These are phyloP conservation scores for Babesia divergens DNA, from an alignment of 169 alveolate species.

Conservation along the genomic window DNA sequence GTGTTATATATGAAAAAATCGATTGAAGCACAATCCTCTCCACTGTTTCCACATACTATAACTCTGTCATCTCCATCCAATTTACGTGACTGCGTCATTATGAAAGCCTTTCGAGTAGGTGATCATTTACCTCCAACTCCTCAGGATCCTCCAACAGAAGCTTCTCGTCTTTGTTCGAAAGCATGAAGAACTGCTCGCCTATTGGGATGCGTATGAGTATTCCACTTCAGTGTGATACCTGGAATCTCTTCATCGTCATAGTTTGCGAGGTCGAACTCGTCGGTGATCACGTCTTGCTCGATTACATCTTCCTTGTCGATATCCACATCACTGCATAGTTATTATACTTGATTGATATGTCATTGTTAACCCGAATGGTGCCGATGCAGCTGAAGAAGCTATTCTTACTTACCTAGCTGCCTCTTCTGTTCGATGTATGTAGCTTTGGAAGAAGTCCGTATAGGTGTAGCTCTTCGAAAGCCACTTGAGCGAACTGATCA, in stretches of 20 bases:
- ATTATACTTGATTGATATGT: not conserved
- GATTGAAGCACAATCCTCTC: conserved; percentile 50
- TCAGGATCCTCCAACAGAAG: conserved; percentile 48
- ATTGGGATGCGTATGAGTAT: not conserved
- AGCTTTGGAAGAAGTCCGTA: conserved; percentile 51
- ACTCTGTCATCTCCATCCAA: conserved; percentile 54
- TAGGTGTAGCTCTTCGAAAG: conserved; percentile 48
- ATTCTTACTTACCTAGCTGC: conserved; percentile 13
- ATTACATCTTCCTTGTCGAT: not conserved
- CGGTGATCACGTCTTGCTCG: conserved; percentile 14
- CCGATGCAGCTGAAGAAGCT: not conserved
- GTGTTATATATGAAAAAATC: conserved; percentile 45
- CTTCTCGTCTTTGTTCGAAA: conserved; percentile 49
- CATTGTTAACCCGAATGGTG: not conserved
- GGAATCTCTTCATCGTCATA: conserved; percentile 59
- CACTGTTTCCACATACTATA: conserved; percentile 41
- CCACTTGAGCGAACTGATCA: conserved; percentile 41
- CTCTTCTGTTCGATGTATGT: conserved; percentile 19
- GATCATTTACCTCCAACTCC: conserved; percentile 26
- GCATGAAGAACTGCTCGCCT: conserved; percentile 52
- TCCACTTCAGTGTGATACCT: not conserved
- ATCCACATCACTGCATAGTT: not conserved
- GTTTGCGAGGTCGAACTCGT: conserved; percentile 47
- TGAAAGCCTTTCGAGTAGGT: not conserved
- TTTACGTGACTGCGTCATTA: conserved; percentile 21